Conservation (phyloP, 805 yeast species). For the Yarrowia osloensis region DNA sequence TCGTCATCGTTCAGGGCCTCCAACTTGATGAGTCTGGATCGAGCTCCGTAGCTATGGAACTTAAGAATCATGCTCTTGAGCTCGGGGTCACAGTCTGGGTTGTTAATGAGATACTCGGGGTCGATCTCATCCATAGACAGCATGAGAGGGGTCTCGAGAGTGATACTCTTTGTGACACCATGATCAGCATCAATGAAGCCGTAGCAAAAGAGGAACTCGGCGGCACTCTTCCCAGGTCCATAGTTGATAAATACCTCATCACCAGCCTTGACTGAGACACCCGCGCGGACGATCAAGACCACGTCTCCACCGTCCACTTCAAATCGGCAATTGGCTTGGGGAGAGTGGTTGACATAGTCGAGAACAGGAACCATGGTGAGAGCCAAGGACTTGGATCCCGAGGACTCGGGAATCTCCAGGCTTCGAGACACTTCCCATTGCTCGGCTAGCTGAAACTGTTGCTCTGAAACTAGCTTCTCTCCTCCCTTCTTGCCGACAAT, state of each 20-base stretch:
- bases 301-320: constrained; percentile 40
- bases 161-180: not conserved
- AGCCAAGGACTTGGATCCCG: constrained; percentile 22
- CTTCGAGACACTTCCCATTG: constrained; percentile 45
- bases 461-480: not conserved
- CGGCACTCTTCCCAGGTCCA: constrained; percentile 43
- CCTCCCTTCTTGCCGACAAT: constrained; percentile 33
- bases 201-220: constrained; percentile 46
- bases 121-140: constrained; percentile 13
- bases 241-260: constrained; percentile 44
- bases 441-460: constrained; percentile 39
- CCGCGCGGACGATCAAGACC: constrained; percentile 30
- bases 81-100: constrained; percentile 21
- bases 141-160: constrained; percentile 1
- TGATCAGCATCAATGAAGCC: constrained; percentile 41
- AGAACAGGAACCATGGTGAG: constrained; percentile 57
- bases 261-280: constrained; percentile 18
- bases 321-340: constrained; percentile 42
- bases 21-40: constrained; percentile 5
- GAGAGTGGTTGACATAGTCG: constrained; percentile 55
- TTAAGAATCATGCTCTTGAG: constrained; percentile 27
- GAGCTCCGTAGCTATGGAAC: constrained; percentile 20
- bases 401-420: constrained; percentile 39
- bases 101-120: not conserved
- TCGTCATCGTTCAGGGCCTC: constrained; percentile 6